These are phyloP conservation scores for Ophiostoma tasmaniense DNA, from an alignment of 2,329 filamentous ascomycete genomes.

Conservation along the genomic window DNA sequence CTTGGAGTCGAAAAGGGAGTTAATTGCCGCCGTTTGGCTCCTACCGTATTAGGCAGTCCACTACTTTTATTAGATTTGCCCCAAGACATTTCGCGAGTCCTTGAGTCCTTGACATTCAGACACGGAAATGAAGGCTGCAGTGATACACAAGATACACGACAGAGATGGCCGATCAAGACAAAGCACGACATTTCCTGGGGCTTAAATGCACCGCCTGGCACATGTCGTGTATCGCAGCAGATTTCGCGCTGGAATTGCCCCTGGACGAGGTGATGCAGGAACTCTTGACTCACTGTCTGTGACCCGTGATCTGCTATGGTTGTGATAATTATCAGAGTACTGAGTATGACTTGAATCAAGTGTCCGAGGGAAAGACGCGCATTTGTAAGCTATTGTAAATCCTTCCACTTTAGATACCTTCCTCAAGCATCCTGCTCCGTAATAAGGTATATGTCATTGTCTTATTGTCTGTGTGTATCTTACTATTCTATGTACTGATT, in stretches of 20 bases:
- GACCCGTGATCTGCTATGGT: not conserved
- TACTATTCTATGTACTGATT: too few species aligned
- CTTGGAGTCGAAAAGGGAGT: not conserved
- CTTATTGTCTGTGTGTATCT: not conserved
- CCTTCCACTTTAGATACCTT: not conserved
- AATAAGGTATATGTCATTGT: not conserved
- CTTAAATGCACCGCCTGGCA: not conserved
- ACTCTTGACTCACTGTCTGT: not conserved
- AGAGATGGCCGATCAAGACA: not conserved
- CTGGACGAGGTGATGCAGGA: not conserved
- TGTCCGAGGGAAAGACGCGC: not conserved
- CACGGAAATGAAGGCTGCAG: not conserved
- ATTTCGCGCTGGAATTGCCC: not conserved
- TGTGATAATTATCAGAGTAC: not conserved
- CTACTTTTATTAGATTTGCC: not conserved
- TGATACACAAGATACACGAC: not conserved
- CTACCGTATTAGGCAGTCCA: conserved; percentile 14
- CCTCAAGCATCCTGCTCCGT: not conserved
- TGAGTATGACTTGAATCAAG: not conserved
- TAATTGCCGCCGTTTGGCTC: conserved; percentile 1
- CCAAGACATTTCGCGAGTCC: not conserved
- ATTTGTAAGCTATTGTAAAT: not conserved
- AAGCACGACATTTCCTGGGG: not conserved
- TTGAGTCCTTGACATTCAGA: not conserved
- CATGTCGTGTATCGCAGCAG: not conserved